Evolutionary conservation across 1,139 yeast genomes (phyloP), one percentile per base, ranked within the genome.

Genomic region (Yamadazyma diospyri): DNA sequence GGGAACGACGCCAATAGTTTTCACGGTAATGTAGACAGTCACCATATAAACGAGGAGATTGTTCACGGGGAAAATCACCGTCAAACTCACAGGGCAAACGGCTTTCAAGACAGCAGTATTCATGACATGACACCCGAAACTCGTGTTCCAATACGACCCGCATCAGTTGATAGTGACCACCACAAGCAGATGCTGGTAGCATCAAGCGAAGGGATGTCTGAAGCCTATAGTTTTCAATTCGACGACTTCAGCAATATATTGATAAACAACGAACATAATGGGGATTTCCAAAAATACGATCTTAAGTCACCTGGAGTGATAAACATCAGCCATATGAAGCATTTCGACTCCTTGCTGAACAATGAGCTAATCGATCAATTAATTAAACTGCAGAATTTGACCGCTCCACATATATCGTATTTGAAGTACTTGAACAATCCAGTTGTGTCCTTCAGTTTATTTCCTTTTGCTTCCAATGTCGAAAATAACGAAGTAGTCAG

Each of bases 381-480:
- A 16, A 50, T 60, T 12, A 37, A 30, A 9, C 46, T 51, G 19
- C 51, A 56, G 38, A 48, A 48, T 15, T 45, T 61, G 18, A 35
- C 42, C 4, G 63, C 53, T 3, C 59, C 62, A 4, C 69, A 66
- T 46, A 48, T 51, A 17, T 40, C 50, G 14, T 66, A 66, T 42
- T 46, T 67, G 29, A 47, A 55, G 23, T 42, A 51, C 10, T 47
- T 66, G 23, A 51, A 62, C 16, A 48, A 47, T 25, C 53, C 66
- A 2, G 53, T 51, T 10, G 39, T 63, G 13, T 51, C 61, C 18
- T 59, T 43, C 39, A 62, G 57, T 31, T 35, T 65, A 10, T 65
- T 54, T 35, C 73, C 73, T 4, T 64, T 64, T 51, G 67, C 71
- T 2, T 49, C 57, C 10, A 55, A 60, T 23, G 49, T 61, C 7